These are phyloP conservation scores for Colletotrichum sp. DNA, from an alignment of 2,329 filamentous ascomycete species.

Conservation along the genomic window DNA sequence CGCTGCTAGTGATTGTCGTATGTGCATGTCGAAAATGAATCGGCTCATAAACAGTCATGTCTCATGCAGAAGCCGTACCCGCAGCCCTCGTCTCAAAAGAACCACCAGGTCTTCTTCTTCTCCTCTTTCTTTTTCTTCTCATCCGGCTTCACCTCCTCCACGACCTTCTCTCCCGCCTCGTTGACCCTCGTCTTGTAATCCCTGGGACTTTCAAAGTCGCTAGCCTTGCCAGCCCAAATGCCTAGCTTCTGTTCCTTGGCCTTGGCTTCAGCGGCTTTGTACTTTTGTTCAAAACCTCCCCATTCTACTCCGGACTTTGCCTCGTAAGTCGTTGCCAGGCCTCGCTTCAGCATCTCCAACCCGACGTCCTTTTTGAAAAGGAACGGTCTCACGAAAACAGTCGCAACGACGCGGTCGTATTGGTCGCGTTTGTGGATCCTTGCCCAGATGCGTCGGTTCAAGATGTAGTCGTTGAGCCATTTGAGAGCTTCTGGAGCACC, in stretches of 20 bases:
- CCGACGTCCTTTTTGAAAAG: slow-evolving; percentile 81
- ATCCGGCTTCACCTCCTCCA: background rate
- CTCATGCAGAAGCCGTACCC: background rate
- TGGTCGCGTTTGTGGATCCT: slow-evolving; percentile 87
- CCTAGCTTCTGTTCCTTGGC: slow-evolving; percentile 71
- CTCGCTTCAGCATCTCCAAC: slow-evolving; percentile 84
- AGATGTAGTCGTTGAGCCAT: slow-evolving; percentile 79
- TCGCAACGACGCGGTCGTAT: slow-evolving; percentile 89
- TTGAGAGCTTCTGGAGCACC: slow-evolving; percentile 79
- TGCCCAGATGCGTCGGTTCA: slow-evolving; percentile 77
- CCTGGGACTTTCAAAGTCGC: slow-evolving; percentile 79
- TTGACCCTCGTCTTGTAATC: slow-evolving; percentile 76
- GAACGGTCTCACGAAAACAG: slow-evolving; percentile 75
- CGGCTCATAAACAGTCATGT: background rate
- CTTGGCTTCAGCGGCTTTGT: slow-evolving; percentile 68
- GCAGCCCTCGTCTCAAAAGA: background rate
- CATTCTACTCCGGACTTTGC: slow-evolving; percentile 91
- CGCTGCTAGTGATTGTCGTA: background rate
- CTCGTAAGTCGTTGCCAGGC: slow-evolving; percentile 91
- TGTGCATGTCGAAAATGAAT: background rate
- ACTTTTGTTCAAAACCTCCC: slow-evolving; percentile 70
- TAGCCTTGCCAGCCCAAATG: slow-evolving; percentile 75
- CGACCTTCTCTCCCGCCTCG: slow-evolving; percentile 16
- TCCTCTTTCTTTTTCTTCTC: background rate
- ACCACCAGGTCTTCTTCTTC: slow-evolving; percentile 2